Evolutionary conservation across 2,329 filamentous ascomycete species (phyloP), one percentile per base, ranked within the genome.

Genomic region (Plectosphaerella plurivora): DNA sequence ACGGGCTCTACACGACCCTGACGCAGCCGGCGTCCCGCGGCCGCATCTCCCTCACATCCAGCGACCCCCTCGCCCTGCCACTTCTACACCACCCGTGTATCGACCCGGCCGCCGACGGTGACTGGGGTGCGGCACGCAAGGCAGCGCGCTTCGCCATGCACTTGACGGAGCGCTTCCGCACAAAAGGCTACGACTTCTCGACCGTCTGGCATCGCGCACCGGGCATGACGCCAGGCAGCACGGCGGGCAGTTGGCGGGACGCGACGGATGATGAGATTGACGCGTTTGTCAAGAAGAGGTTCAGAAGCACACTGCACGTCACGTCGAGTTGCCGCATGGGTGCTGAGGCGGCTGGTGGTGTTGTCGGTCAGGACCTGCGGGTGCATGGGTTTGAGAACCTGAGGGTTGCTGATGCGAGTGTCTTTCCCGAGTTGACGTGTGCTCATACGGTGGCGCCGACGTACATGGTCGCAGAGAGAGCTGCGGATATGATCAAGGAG

Each of bases 21-120:
- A 51, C 65, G 22, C 63, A 68, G 52, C 64, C 66, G 12, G 52
- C 63, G 54, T 62, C 68, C 0, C 54, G 52, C 3, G 68, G 69
- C 4, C 53, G 53, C 16, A 51, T 72, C 18, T 59, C 65, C 50
- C 59, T 74, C 57, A 47, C 59, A 20, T 62, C 74, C 56, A 45
- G 66, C 52, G 61, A 73, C 49, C 65, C 73, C 1, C 57, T 59
- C 7, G 57, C 56, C 3, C 59, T 65, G 9, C 69, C 73, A 4
- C 59, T 57, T 2, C 58, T 70, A 10, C 53, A 59, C 25, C 62
- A 69, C 18, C 65, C 65, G 4, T 56, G 68, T 28, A 57, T 72
- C 42, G 53, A 59, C 2, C 61, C 68, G 46, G 52, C 56, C 16
- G 59, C 62, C 16, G 8, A 9, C 11, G 11, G 11, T 2, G 68